Evolutionary conservation across 768 basidiomycete genomes (phyloP).

Genomic region (Lentinula lateritia): DNA sequence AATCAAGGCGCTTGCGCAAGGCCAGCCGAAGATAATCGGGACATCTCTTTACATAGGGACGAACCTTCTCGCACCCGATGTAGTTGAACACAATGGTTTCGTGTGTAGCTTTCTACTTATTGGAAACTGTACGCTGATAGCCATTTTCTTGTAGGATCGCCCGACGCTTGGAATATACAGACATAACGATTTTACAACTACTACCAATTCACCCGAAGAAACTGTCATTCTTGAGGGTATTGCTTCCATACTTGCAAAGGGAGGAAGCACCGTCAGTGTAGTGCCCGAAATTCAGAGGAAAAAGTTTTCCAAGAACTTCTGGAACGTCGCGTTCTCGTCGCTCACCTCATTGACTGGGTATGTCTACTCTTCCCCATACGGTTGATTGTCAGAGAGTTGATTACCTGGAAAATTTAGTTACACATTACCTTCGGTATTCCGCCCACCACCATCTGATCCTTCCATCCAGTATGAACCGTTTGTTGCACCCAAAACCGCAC

Average conservation of each 20-base stretch:
- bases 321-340: constrained; percentile 55
- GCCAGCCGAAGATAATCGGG: constrained; percentile 47
- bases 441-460: constrained; percentile 33
- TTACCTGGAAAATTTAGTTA: constrained; percentile 19
- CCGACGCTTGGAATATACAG: constrained; percentile 53
- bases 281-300: constrained; percentile 56
- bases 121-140: background rate
- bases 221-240: constrained; percentile 38
- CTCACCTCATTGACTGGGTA: constrained; percentile 44
- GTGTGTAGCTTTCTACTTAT: constrained; percentile 28
- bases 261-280: constrained; percentile 41
- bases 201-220: constrained; percentile 38
- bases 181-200: constrained; percentile 31
- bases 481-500: constrained; percentile 33
- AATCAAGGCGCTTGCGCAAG: constrained; percentile 31
- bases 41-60: constrained; percentile 51
- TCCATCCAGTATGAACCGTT: constrained; percentile 32
- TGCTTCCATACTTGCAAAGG: constrained; percentile 34
- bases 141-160: constrained; percentile 33
- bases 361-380: background rate
- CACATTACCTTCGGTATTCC: constrained; percentile 47
- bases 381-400: background rate
- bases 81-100: constrained; percentile 46
- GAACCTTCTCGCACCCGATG: constrained; percentile 39
- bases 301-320: constrained; percentile 61